Conservation (phyloP, 805 yeast species). For the Schizosaccharomyces octosporus region DNA sequence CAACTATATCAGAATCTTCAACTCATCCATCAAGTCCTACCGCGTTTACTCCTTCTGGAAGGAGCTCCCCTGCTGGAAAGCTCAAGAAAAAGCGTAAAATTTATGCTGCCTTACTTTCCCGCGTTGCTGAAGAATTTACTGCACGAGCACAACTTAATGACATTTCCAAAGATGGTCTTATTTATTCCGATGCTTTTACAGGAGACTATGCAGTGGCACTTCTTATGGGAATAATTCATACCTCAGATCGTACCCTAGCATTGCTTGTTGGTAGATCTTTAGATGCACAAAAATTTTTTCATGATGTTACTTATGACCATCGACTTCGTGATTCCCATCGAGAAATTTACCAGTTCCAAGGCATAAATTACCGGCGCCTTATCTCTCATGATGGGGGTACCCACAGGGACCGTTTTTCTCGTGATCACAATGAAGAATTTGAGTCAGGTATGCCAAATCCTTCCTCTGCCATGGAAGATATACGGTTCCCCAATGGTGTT, state of each 20-base stretch:
- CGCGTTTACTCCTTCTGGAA: constrained; percentile 21
- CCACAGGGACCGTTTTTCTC: not conserved
- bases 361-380: not conserved
- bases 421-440: not conserved
- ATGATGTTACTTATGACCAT: constrained; percentile 88
- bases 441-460: not conserved
- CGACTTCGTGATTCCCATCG: constrained; percentile 63
- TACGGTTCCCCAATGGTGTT: constrained; percentile 51
- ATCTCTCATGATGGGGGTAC: not conserved
- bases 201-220: constrained; percentile 85
- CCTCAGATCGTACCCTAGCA: constrained; percentile 79
- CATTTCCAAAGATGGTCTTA: constrained; percentile 69
- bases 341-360: constrained; percentile 60
- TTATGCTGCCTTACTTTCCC: constrained; percentile 71
- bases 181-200: constrained; percentile 78
- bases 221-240: constrained; percentile 62
- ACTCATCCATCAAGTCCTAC: not conserved
- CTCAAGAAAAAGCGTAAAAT: constrained; percentile 16
- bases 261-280: constrained; percentile 68
- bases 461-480: not conserved
- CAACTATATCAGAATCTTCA: not conserved
- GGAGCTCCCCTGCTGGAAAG: constrained; percentile 31
- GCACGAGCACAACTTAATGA: constrained; percentile 48
- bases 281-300: constrained; percentile 84
- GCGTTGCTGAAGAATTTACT: constrained; percentile 57